A percentile compares a stretch with the other conserved stretches of the same genome.
Conservation (phyloP, 441 rosid species). For the Heliophila coronopifolia region DNA sequence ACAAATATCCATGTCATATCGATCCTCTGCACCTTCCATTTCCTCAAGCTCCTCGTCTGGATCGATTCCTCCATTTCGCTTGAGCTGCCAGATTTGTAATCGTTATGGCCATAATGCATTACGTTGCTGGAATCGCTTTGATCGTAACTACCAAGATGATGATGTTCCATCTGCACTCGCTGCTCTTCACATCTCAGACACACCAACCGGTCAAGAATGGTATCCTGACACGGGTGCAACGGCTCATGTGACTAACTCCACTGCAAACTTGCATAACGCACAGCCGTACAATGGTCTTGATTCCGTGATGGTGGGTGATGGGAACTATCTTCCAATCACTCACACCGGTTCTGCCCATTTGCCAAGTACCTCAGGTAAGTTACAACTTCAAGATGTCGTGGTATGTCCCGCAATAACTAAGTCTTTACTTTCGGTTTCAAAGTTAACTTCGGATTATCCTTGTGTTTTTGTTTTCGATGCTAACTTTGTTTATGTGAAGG, state of each 20-base stretch:
- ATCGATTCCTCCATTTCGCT: no score
- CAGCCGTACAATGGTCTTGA: background rate
- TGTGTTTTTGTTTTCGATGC: background rate
- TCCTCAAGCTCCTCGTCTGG: no score
- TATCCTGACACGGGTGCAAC: background rate
- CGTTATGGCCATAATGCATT: background rate
- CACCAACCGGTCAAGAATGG: background rate
- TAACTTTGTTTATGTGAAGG: background rate
- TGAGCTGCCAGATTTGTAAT: background rate
- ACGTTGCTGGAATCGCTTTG: background rate
- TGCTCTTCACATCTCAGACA: no score
- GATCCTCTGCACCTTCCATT: no score
- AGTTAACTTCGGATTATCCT: background rate
- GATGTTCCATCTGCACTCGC: background rate
- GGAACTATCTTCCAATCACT: background rate
- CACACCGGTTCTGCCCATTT: background rate
- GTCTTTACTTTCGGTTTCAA: background rate
- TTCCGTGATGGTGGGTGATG: background rate
- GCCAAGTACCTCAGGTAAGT: background rate
- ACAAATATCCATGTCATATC: background rate
- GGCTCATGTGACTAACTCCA: background rate
- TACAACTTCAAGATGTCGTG: background rate
- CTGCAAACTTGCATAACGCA: fast-evolving
- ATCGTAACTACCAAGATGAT: background rate
- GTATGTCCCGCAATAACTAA: background rate